phyloP scores from a whole-genome alignment of 129 eudicot genomes.

The Pseudognaphalium luteoalbum region DNA sequence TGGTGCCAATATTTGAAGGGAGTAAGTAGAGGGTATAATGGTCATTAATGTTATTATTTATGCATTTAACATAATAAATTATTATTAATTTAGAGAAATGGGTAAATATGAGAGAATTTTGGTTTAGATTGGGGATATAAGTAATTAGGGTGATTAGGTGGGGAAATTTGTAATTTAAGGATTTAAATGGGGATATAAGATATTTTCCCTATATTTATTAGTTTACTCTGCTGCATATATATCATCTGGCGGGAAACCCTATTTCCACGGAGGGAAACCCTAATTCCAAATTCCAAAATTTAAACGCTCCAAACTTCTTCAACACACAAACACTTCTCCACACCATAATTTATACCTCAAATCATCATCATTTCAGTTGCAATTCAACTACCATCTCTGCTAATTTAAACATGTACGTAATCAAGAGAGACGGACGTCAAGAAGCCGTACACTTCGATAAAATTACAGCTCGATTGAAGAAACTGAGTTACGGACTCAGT shows the following conservation, averaged over 20 bases:
- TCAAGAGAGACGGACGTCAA: constrained; percentile 85
- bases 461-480: constrained; percentile 86
- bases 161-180: too few relatives aligned
- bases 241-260: constrained; percentile 26
- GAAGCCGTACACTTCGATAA: constrained; percentile 87
- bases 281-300: constrained; percentile 17
- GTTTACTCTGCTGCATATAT: neutral
- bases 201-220: too few relatives aligned
- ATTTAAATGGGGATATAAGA: too few relatives aligned
- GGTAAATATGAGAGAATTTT: too few relatives aligned
- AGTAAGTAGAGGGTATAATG: too few relatives aligned
- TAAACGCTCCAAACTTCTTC: neutral
- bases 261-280: constrained; percentile 16
- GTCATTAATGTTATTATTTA: too few relatives aligned
- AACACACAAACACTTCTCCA: neutral
- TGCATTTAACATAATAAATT: too few relatives aligned
- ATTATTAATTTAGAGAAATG: too few relatives aligned
- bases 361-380: neutral
- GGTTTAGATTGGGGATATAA: too few relatives aligned
- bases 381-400: neutral
- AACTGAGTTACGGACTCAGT: constrained; percentile 84
- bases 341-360: neutral
- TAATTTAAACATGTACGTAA: constrained; percentile 64
- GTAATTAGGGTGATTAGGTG: too few relatives aligned
- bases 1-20: too few relatives aligned